phyloP scores from a whole-genome alignment of 2,329 filamentous ascomycete species.

The Fusarium palustre region DNA sequence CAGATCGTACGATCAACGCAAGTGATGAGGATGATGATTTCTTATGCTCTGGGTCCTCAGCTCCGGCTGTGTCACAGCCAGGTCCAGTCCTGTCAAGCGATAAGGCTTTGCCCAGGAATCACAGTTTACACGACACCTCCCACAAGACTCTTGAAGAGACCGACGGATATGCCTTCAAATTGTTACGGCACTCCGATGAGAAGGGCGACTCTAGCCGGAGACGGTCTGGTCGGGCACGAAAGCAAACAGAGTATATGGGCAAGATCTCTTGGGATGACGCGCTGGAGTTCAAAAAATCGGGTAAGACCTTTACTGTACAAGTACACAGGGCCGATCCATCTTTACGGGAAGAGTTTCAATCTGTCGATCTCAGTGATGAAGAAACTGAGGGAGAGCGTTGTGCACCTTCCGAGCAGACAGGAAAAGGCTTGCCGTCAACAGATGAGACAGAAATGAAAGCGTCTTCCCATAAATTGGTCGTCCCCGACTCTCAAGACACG shows the following conservation, averaged over 20 bases:
- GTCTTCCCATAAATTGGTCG: conserved; percentile 4
- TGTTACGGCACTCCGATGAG: neutral
- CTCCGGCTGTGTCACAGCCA: neutral
- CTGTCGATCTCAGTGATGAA: conserved; percentile 11
- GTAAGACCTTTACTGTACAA: conserved; percentile 27
- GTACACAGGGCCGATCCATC: conserved; percentile 17
- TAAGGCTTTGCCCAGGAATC: neutral
- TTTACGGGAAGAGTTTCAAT: conserved; percentile 20
- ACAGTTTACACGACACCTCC: neutral
- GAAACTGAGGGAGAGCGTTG: conserved; percentile 2
- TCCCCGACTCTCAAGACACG: conserved; percentile 50
- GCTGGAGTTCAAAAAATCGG: conserved; percentile 18
- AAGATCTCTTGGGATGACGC: conserved; percentile 49
- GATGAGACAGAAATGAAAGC: neutral
- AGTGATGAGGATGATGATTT: conserved; percentile 47
- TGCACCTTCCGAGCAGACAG: neutral
- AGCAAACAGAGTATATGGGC: conserved; percentile 48
- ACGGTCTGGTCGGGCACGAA: conserved; percentile 47
- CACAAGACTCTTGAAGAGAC: neutral
- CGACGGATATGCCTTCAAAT: conserved; percentile 2
- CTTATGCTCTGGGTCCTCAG: conserved; percentile 10
- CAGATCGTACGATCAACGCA: conserved; percentile 20
- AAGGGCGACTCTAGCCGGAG: conserved; percentile 35
- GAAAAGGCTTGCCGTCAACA: neutral
- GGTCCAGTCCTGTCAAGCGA: neutral